Conservation (phyloP, 2,329 filamentous ascomycete species). For the Clarireedia monteithiana region DNA sequence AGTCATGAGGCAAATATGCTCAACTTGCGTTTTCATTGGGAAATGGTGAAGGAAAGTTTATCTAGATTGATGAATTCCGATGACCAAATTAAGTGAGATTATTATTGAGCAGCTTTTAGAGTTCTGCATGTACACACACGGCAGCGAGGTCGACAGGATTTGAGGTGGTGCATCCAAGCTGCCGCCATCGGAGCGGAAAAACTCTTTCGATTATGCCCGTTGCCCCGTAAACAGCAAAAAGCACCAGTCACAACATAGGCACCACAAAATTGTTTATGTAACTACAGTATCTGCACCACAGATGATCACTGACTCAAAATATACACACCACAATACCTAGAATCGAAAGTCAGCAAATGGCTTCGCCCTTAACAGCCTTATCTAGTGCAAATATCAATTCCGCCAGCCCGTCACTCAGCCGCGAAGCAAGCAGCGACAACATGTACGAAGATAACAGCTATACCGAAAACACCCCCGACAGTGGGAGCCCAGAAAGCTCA, state of each 20-base stretch:
- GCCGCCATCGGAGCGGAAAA: neutral
- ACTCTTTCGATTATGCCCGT: neutral
- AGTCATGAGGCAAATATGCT: too few species aligned
- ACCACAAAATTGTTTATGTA: slow-evolving; percentile 6
- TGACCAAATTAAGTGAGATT: neutral
- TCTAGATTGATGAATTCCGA: neutral
- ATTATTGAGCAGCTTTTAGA: neutral
- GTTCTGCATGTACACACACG: too few species aligned
- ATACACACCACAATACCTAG: neutral
- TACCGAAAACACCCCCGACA: slow-evolving; percentile 19
- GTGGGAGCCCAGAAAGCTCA: slow-evolving; percentile 23
- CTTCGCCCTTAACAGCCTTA: slow-evolving; percentile 9
- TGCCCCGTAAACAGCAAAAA: slow-evolving; percentile 7
- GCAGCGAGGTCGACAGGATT: too few species aligned
- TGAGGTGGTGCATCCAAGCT: too few species aligned
- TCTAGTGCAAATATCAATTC: slow-evolving; percentile 8
- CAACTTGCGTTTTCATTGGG: neutral
- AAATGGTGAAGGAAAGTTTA: neutral
- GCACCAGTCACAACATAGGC: neutral
- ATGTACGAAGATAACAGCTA: slow-evolving; percentile 22
- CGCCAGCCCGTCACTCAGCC: slow-evolving; percentile 11
- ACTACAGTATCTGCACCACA: slow-evolving; percentile 3
- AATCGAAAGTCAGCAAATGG: slow-evolving; percentile 7
- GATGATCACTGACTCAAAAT: slow-evolving; percentile 6
- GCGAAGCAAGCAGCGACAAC: slow-evolving; percentile 11